Evolutionary conservation across 352 stramenopile genomes (phyloP), one percentile per base, ranked within the genome.

Genomic region (Globisporangium spiculum): DNA sequence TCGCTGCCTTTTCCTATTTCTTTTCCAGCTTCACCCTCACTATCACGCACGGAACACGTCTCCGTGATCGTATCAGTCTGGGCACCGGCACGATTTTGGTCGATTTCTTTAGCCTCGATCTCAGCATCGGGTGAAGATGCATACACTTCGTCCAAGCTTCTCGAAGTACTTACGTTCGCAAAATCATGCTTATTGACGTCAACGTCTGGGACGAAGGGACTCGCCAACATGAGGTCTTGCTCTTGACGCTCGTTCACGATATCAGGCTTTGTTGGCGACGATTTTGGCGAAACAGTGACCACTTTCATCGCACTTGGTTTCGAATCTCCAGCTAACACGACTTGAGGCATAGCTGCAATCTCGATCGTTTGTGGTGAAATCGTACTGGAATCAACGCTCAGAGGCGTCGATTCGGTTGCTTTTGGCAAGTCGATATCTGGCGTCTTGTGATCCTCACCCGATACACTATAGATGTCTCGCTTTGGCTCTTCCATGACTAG

Each of bases 261-360:
- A 46, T 48, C 30, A 46, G 32, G 0, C 38, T 68, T 68, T 16
- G 26, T 14, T n/a, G 63, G 54, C 10, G 53, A 68, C 38, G 24
- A 10, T 30, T 58, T 70, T 8, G 65, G 26, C 10, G 65, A 70
- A 22, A 70, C 66, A 12, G 58, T 62, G 18, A 70, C 58, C 10
- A 63, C 48, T 62, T 38, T 54, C 58, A 66, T 62, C 4, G 7
- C 22, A 2, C 14, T 10, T 20, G 3, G 16, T 24, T 46, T 26
- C 22, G 18, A 8, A 46, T 8, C 63, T 12, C n/a, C 30, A 27
- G 50, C 12, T 18, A 56, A 14, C 10, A 10, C n/a, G 9, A 56
- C n/a, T 14, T 30, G 20, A 27, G n/a, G 50, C 22, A 30, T 9
- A 56, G 9, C 9, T 24, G 20, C 50, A 4, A 30, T 56, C n/a